Evolutionary conservation across 768 basidiomycete species (phyloP).

Genomic region (Porphyrellus cyaneotinctus): DNA sequence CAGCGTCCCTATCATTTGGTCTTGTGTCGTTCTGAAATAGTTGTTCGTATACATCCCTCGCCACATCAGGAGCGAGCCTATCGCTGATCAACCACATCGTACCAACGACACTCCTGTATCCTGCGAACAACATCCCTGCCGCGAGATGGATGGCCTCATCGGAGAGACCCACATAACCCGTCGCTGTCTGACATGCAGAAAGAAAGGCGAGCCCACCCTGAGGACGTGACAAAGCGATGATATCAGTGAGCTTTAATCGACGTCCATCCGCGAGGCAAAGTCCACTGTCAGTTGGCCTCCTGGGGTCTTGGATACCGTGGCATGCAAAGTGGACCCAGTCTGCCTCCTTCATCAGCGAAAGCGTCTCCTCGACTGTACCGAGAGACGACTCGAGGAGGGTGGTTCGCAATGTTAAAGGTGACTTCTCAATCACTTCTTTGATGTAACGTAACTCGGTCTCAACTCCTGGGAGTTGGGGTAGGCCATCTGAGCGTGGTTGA

Average conservation of each 20-base stretch:
- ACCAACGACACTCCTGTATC: slow-evolving; percentile 34
- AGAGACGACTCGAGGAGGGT: neutral
- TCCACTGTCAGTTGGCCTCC: slow-evolving; percentile 17
- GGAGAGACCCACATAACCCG: slow-evolving; percentile 30
- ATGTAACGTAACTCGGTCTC: neutral
- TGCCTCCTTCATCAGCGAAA: neutral
- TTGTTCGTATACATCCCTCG: slow-evolving; percentile 30
- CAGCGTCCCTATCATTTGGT: neutral
- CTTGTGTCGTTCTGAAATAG: neutral
- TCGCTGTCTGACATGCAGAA: slow-evolving; percentile 45
- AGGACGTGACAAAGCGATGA: slow-evolving; percentile 6
- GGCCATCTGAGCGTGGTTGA: neutral
- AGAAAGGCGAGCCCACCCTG: slow-evolving; percentile 38
- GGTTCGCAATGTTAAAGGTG: too few relatives aligned
- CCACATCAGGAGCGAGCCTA: slow-evolving; percentile 32
- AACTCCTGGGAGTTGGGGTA: neutral
- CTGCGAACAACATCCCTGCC: slow-evolving; percentile 36
- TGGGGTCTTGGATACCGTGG: neutral
- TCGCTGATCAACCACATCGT: slow-evolving; percentile 45
- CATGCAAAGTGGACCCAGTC: slow-evolving; percentile 1
- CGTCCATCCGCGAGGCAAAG: slow-evolving; percentile 16
- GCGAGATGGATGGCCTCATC: slow-evolving; percentile 42
- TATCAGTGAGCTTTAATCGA: slow-evolving; percentile 1
- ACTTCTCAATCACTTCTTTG: neutral
- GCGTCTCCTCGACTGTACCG: neutral